Base-by-base conservation (phyloP, 495 filamentous ascomycete genomes). In the Rhypophila decipiens region DNA sequence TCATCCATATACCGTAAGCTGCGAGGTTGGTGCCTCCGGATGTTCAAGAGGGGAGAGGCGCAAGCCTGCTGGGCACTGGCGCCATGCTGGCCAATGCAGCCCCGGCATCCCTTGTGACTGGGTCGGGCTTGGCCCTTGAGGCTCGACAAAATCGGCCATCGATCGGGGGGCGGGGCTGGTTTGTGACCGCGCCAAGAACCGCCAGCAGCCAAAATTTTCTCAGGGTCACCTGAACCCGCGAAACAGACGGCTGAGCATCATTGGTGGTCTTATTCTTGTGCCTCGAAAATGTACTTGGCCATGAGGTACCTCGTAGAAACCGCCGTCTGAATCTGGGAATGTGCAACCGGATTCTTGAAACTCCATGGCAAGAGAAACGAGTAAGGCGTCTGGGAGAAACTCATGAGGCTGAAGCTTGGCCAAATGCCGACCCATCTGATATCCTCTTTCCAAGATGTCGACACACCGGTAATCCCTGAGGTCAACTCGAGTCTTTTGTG, bases 171-270 rank as follows among this genome's bases (percentile, higher is more conserved):
- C 42, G 35, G 36, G 31, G 39, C 40, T 37, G 9, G 24, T 39
- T 37, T 34, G 49, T 51, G 48, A 48, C 55, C 53, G 51, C 54
- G 54, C 57, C 59, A 59, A 49, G 20, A 24, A 29, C 42, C 31
- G 44, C 52, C 48, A 27, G 40, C 43, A 18, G 36, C 48, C 40
- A 45, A 57, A 46, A 24, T 51, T 51, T 59, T 60, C 58, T 46
- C 29, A 37, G 38, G 52, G 49, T 63, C 59, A 60, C 49, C 59
- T 60, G 59, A 57, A 51, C 52, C 42, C 29, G 51, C 36, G 38
- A 49, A 50, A 52, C 48, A 52, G 43, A 37, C 24, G 34, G 34
- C 23, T n/a, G 38, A 27, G 21, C 19, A 29, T 23, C 38, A 40
- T 23, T 21, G 27, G 24, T 5, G 5, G 23, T n/a, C 12, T 18